Evolutionary conservation across 1,284 basidiomycete genomes (phyloP).

Genomic region (Leccinum cinnamomeum): DNA sequence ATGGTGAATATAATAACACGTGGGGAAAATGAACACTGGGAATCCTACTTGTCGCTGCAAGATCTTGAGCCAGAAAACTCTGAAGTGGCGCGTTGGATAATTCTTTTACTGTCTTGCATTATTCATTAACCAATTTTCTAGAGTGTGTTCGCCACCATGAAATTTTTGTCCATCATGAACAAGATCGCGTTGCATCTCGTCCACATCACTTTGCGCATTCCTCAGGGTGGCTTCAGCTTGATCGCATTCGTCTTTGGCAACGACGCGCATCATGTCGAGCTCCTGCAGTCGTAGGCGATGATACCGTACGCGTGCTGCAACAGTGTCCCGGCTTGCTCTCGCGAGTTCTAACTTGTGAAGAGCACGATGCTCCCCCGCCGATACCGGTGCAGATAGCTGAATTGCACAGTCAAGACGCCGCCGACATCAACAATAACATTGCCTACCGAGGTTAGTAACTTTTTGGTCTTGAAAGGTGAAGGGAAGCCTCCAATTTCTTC

Average conservation of each 20-base stretch:
- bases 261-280: not conserved
- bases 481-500: too few relatives aligned
- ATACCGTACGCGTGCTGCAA: not conserved
- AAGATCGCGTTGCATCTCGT: too few relatives aligned
- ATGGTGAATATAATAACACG: not conserved
- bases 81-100: not conserved
- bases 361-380: too few relatives aligned
- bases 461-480: too few relatives aligned
- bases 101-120: too few relatives aligned
- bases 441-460: too few relatives aligned
- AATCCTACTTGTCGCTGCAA: not conserved
- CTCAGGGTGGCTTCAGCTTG: not conserved
- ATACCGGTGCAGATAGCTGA: not conserved
- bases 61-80: not conserved
- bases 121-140: not conserved
- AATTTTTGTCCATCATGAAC: not conserved
- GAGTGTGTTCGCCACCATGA: not conserved
- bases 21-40: not conserved
- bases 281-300: not conserved
- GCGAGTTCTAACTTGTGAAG: too few relatives aligned
- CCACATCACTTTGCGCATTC: not conserved
- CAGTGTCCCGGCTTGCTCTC: too few relatives aligned
- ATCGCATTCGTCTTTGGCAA: not conserved
- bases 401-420: not conserved
- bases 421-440: not conserved